These are phyloP conservation scores for Russula sp. DNA, from an alignment of 768 basidiomycete genomes.

Conservation along the genomic window DNA sequence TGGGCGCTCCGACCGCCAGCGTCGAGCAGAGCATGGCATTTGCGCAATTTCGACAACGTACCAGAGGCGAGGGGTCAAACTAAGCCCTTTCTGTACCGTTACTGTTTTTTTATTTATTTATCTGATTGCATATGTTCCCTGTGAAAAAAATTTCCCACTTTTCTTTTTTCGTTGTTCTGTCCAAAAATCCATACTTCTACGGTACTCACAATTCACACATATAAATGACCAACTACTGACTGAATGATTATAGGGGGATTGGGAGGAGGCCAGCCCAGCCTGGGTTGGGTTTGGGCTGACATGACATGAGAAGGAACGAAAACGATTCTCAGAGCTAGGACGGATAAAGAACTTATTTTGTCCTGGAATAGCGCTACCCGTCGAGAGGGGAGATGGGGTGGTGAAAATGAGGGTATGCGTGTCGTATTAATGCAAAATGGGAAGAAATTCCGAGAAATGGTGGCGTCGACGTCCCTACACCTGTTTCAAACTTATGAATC, in stretches of 20 bases:
- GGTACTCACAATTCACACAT: no score
- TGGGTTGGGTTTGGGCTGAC: no score
- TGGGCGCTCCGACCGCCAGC: slow-evolving; percentile 53
- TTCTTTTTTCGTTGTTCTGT: no score
- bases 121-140: no score
- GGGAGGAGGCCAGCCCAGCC: no score
- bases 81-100: neutral
- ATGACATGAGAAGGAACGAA: neutral
- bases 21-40: slow-evolving; percentile 86
- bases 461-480: neutral
- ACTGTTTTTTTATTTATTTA: no score
- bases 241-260: no score
- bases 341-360: neutral
- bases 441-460: no score
- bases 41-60: slow-evolving; percentile 47
- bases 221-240: no score
- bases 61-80: neutral
- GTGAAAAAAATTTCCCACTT: no score
- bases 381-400: neutral
- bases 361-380: neutral
- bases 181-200: no score
- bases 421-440: neutral
- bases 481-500: no score
- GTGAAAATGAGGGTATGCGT: neutral
- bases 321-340: neutral